Percentiles rank a stretch among this genome's conserved stretches.
Conservation (phyloP, 352 stramenopile species). For the Phytophthora pluvialis region DNA sequence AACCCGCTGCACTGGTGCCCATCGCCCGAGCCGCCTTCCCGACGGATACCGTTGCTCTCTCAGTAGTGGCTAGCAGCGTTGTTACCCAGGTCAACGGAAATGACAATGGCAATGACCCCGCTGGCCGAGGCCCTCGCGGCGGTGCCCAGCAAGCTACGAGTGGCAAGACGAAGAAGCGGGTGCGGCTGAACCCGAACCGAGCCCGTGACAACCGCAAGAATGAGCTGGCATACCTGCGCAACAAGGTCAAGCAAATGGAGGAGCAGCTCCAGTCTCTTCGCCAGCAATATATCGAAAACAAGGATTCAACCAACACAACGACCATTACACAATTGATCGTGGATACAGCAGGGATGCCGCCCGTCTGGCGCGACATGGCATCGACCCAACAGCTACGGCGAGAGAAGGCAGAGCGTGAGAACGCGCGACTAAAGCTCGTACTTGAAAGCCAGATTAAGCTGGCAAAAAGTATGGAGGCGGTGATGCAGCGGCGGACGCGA, state of each 20-base stretch:
- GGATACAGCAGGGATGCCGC: constrained; percentile 18
- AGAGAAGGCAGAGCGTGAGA: constrained; percentile 50
- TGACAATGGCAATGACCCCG: not conserved
- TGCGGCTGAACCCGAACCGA: constrained; percentile 44
- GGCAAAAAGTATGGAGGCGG: constrained; percentile 52
- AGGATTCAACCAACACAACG: constrained; percentile 14
- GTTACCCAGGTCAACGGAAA: not conserved
- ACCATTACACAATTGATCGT: constrained; percentile 15
- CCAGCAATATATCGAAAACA: constrained; percentile 34
- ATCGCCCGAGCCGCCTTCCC: not conserved
- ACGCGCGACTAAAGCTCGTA: constrained; percentile 52
- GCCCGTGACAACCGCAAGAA: constrained; percentile 50
- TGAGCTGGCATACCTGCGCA: constrained; percentile 48
- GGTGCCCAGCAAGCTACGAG: constrained; percentile 2
- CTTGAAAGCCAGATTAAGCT: constrained; percentile 57
- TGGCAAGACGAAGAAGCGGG: constrained; percentile 34
- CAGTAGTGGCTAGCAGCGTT: not conserved
- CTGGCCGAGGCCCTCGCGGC: constrained; percentile 3
- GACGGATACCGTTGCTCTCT: not conserved
- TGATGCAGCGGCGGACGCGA: constrained; percentile 41
- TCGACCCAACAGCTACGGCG: constrained; percentile 37
- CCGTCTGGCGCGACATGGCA: constrained; percentile 48
- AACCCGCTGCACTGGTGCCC: not conserved
- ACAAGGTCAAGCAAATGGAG: constrained; percentile 55
- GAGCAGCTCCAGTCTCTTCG: constrained; percentile 38